Conservation (phyloP, 805 yeast genomes). For the Pichia phayaonensis region DNA sequence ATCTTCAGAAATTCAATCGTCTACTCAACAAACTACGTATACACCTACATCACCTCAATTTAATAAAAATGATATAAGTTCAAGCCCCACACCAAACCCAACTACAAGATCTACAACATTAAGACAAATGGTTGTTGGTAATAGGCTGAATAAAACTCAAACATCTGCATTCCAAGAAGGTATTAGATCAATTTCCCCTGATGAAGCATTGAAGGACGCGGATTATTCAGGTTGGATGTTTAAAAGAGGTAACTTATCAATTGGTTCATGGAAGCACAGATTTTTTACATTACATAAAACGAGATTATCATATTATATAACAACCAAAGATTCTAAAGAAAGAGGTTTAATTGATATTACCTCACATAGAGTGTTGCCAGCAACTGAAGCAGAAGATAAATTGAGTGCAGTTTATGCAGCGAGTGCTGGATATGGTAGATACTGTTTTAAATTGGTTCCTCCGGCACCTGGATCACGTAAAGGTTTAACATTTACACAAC, state of each 20-base stretch:
- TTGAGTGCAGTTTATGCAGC: conserved; percentile 80
- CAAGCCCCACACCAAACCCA: conserved; percentile 37
- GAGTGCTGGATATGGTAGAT: conserved; percentile 88
- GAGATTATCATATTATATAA: conserved; percentile 77
- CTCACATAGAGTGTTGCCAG: conserved; percentile 84
- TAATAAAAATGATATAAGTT: not conserved
- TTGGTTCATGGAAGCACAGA: conserved; percentile 89
- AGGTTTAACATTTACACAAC: conserved; percentile 94
- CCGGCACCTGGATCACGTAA: conserved; percentile 97
- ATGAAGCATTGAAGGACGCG: conserved; percentile 69
- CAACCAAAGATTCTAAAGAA: conserved; percentile 72
- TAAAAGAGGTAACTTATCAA: conserved; percentile 76
- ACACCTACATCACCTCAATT: not conserved
- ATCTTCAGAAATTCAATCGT: conserved; percentile 19
- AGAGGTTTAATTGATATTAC: conserved; percentile 94
- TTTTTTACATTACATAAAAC: conserved; percentile 88
- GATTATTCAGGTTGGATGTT: conserved; percentile 93
- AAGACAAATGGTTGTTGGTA: conserved; percentile 35
- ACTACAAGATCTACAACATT: conserved; percentile 26
- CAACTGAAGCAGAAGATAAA: conserved; percentile 71
- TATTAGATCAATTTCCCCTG: conserved; percentile 65
- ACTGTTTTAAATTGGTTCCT: conserved; percentile 86
- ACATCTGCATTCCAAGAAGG: conserved; percentile 88
- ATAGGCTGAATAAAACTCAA: conserved; percentile 40
- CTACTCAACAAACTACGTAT: not conserved